Evolutionary conservation across 768 basidiomycete genomes (phyloP).

Genomic region (Pleurotus sapidus): DNA sequence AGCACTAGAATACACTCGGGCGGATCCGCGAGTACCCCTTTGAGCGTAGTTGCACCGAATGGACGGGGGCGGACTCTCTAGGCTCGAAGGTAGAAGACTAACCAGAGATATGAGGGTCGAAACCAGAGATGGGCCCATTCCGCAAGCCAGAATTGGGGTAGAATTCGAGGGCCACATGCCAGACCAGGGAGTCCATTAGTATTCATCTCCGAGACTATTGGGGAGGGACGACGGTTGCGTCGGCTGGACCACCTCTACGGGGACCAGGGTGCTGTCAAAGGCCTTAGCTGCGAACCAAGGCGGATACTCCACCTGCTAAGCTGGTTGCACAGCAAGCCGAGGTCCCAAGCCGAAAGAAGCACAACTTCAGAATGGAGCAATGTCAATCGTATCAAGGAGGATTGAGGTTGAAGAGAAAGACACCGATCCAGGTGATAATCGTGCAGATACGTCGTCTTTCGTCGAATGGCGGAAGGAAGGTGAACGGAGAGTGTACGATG

Average conservation of each 20-base stretch:
- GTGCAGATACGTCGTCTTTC: neutral
- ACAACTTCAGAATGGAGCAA: conserved; percentile 1
- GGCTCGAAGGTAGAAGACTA: neutral
- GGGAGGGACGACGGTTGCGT: conserved; percentile 1
- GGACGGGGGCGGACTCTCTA: neutral
- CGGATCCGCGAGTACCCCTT: neutral
- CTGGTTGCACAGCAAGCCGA: neutral
- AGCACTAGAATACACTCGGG: neutral
- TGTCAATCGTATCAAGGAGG: conserved; percentile 8
- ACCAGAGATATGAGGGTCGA: too few relatives aligned
- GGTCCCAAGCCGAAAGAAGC: neutral
- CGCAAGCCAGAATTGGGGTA: too few relatives aligned
- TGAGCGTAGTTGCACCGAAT: neutral
- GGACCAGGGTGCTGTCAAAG: conserved; percentile 1
- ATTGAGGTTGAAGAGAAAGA: conserved; percentile 2
- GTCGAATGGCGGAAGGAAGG: neutral
- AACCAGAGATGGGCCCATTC: too few relatives aligned
- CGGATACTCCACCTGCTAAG: neutral
- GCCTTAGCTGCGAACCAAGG: neutral
- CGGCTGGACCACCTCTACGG: neutral
- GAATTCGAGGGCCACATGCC: neutral
- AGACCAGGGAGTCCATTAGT: neutral
- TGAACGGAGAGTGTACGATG: neutral
- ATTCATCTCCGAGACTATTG: neutral
- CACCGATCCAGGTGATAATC: conserved; percentile 6